Evolutionary conservation across 73 alveolate genomes (phyloP), one percentile per base, ranked within the genome.

Genomic region (Paramecium bursaria): DNA sequence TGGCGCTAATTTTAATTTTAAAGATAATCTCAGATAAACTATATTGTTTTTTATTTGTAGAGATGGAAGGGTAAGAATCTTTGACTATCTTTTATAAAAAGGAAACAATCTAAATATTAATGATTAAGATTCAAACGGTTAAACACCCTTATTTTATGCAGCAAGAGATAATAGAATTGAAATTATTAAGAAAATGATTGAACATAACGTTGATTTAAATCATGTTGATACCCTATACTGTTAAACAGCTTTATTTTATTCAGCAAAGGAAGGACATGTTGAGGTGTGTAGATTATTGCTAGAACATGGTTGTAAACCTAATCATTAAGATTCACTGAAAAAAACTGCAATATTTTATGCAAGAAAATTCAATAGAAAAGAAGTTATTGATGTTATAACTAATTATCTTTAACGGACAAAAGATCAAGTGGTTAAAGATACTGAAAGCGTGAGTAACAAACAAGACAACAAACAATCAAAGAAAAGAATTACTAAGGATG

Each of bases 201-300:
- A 86, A 51, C 55, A 86, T 50, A 98, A 97, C 3, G 75, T 93
- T 15, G 91, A 93, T 85, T 51, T 91, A 25, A 93, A 91, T 50
- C 94, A 88, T 48, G 87, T 76, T 21, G 99, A 95, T 88, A 79
- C 31, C 19, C 61, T 88, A n/a, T 85, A 93, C 85, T 94, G 95
- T 3, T 91, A 95, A 79, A 94, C 97, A 15, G 94, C 97, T 26
- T 86, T 96, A 23, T 96, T 90, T 80, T 96, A 96, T 74, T 92
- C 97, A 46, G 94, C 98, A 0, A 79, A 98, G 74, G 99, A 95
- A 67, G 98, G 98, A 61, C 93, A 95, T 77, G 67, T 86, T 14
- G 94, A 92, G 51, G 77, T 91, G 17, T 90, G 92, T 48, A 90
- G 87, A 75, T 50, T 86, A 11, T 85, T 92, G 86, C 73, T 95